Conservation (phyloP, 495 filamentous ascomycete genomes). For the Tuber borchii region DNA sequence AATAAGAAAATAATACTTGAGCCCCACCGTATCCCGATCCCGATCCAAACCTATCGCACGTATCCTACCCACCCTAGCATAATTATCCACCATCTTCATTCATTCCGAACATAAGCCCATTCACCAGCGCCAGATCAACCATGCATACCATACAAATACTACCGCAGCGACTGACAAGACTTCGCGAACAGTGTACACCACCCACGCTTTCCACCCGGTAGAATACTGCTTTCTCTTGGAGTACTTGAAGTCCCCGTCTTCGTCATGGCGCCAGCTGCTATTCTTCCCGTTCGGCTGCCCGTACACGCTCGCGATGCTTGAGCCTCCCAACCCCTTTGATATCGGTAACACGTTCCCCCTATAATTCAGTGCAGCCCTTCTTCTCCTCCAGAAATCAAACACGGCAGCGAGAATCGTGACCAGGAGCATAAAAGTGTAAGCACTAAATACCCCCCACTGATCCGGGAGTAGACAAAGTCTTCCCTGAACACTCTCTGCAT, state of each 20-base stretch:
- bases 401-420: conserved; percentile 44
- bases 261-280: background rate
- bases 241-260: conserved; percentile 6
- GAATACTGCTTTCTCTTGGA: background rate
- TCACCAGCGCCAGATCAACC: background rate
- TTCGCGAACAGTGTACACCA: background rate
- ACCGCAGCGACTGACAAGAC: background rate
- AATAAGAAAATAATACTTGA: background rate
- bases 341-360: background rate
- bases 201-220: background rate
- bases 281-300: background rate
- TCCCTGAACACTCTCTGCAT: conserved; percentile 62
- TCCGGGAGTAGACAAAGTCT: conserved; percentile 88
- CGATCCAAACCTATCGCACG: background rate
- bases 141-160: background rate
- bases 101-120: background rate
- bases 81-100: background rate
- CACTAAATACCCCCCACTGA: conserved; percentile 73
- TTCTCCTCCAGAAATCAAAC: background rate
- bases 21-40: background rate
- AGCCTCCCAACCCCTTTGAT: background rate
- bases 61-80: background rate
- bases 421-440: conserved; percentile 59
- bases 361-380: background rate
- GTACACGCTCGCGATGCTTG: background rate